phyloP scores from a whole-genome alignment of 2,329 filamentous ascomycete species.

The Colletotrichum echinochloae region DNA sequence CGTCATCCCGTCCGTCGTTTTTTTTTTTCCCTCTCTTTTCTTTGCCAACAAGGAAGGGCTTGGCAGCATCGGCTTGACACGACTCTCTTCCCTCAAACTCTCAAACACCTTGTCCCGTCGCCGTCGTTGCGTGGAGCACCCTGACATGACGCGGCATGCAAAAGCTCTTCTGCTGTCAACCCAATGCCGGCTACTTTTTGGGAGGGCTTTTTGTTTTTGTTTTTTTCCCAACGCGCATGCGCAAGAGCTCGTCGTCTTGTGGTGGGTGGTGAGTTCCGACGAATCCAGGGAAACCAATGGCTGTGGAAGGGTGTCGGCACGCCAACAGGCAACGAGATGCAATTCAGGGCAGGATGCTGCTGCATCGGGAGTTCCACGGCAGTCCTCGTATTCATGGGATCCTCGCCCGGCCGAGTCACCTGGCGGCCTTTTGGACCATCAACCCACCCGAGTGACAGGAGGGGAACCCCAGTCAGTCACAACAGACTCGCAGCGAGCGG shows the following conservation, averaged over 20 bases:
- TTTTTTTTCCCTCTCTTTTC: too few relatives aligned
- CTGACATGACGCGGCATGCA: slow-evolving; percentile 25
- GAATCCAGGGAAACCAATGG: slow-evolving; percentile 7
- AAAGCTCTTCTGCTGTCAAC: slow-evolving; percentile 31
- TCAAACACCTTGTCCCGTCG: neutral
- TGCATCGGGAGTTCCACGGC: slow-evolving; percentile 30
- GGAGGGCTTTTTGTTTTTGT: too few relatives aligned
- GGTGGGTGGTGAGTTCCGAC: neutral
- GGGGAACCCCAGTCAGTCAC: slow-evolving; percentile 23
- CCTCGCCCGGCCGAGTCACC: slow-evolving; percentile 22
- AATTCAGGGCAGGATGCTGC: neutral
- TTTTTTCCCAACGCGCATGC: neutral
- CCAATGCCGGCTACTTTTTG: slow-evolving; percentile 29
- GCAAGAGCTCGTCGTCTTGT: neutral
- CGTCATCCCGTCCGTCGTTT: neutral
- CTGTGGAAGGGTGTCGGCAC: neutral
- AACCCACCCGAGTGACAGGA: slow-evolving; percentile 5
- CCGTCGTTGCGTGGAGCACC: neutral
- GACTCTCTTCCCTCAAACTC: neutral
- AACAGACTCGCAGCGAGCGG: slow-evolving; percentile 8
- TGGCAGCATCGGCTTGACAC: slow-evolving; percentile 5
- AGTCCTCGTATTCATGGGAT: slow-evolving; percentile 26
- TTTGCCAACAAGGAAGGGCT: neutral
- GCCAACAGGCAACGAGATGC: neutral
- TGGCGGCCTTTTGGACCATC: slow-evolving; percentile 26